Base-by-base conservation (phyloP, 1,284 basidiomycete species). In the Erythrobasidium hasegawianum region DNA sequence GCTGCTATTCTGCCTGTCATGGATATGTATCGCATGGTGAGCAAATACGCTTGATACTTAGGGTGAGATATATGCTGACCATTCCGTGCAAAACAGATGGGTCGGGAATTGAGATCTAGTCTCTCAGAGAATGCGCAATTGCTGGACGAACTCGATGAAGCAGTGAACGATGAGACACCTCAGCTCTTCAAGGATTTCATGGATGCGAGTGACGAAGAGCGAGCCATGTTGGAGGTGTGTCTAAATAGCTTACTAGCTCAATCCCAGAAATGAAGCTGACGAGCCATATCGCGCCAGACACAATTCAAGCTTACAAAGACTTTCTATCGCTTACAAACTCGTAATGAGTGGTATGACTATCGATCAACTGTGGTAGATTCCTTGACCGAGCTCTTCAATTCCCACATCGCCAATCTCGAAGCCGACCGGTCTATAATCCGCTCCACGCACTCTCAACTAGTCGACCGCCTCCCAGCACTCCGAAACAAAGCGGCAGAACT, bases 331-430 rank as follows among this genome's bases (percentile, higher is more conserved):
- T 83, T 83, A 2, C 79, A 83, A 38, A 88, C 88, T 4, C 85
- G 85, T 72, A 86, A 86, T 18, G 86, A 88, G 71, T 94, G 90
- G 90, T 93, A 93, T 76, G 86, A 89, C 67, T 91, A 88, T 87
- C 90, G 89, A 75, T 77, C 82, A 57, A 83, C 84, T 68, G 88
- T 90, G 83, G 83, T 90, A 39, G 83, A 86, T 71, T 85, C 85
- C 59, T 80, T 96, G 66, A 81, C 83, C 58, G 81, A 83, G 58
- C 86, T 85, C 67, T 87, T 88, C 20, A 81, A 86, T 38, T 80
- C 84, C 56, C 84, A 85, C 11, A 85, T 89, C 70, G 78, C 80
- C 33, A 83, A 83, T 20, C 81, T 95, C 62, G 82, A 86, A 73
- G 79, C 82, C 68, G 89, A 90, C 74, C 72, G 82, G 74, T 68